A percentile compares a stretch with the other conserved stretches of the same genome.
phyloP scores from a whole-genome alignment of 345 rosid genomes.

The Diplotaxis tenuifolia region DNA sequence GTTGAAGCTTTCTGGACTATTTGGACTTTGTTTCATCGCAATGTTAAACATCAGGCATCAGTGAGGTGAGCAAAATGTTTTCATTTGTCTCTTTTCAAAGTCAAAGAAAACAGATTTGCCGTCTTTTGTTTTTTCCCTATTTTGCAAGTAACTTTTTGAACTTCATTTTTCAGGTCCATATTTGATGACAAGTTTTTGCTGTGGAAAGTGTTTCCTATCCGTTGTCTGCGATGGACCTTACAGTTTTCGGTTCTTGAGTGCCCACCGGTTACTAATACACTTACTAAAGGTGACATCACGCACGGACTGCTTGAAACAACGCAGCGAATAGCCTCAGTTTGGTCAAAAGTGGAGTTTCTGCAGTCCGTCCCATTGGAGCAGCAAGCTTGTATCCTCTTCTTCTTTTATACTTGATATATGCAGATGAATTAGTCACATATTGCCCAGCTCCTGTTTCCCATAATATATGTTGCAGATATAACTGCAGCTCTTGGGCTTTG shows the following conservation, averaged over 20 bases:
- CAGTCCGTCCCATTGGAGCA: slow-evolving; percentile 77
- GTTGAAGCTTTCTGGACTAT: slow-evolving; percentile 83
- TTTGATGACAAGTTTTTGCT: slow-evolving; percentile 83
- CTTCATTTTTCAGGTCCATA: slow-evolving; percentile 58
- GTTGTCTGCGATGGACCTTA: slow-evolving; percentile 87
- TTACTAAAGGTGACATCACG: slow-evolving; percentile 39
- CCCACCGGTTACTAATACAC: slow-evolving; percentile 55
- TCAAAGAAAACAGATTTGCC: not conserved
- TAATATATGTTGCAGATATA: slow-evolving; percentile 57
- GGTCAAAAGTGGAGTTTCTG: slow-evolving; percentile 81
- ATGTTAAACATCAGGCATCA: slow-evolving; percentile 48
- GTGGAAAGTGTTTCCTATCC: slow-evolving; percentile 89
- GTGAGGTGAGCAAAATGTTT: slow-evolving; percentile 52
- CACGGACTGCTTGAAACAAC: slow-evolving; percentile 55
- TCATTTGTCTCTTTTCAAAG: not conserved
- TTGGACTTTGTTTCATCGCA: slow-evolving; percentile 64
- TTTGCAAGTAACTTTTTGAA: slow-evolving; percentile 11
- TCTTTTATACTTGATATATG: slow-evolving; percentile 7
- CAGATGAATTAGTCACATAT: not conserved
- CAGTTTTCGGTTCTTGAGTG: slow-evolving; percentile 77
- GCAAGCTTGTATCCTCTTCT: slow-evolving; percentile 92
- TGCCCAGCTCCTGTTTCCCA: slow-evolving; percentile 37
- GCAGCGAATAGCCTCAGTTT: slow-evolving; percentile 58
- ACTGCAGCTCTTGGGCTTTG: slow-evolving; percentile 88
- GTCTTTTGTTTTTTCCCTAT: slow-evolving; percentile 8